Conservation (phyloP, 2,329 filamentous ascomycete species). For the Malbranchea cinnamomea region DNA sequence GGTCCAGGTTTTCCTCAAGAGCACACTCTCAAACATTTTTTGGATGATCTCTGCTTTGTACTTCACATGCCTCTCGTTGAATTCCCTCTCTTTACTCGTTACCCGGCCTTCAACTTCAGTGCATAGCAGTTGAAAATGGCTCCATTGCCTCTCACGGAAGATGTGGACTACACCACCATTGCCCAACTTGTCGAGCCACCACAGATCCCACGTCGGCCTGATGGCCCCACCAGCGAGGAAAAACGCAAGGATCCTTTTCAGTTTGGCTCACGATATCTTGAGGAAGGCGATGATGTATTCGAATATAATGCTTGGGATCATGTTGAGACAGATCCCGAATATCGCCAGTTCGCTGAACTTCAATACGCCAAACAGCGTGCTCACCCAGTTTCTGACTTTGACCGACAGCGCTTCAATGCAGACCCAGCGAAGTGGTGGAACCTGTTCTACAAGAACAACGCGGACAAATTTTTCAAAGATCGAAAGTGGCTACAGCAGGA, state of each 20-base stretch:
- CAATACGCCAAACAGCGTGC: slow-evolving; percentile 77
- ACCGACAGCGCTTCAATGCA: slow-evolving; percentile 76
- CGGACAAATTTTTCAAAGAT: slow-evolving; percentile 96
- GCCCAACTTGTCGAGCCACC: slow-evolving; percentile 32
- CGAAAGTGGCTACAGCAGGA: slow-evolving; percentile 95
- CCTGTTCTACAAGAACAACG: slow-evolving; percentile 94
- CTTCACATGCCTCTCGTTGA: too few species aligned
- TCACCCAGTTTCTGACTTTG: slow-evolving; percentile 80
- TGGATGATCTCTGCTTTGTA: too few species aligned
- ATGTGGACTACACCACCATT: slow-evolving; percentile 17
- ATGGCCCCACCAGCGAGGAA: slow-evolving; percentile 54
- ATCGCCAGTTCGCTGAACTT: slow-evolving; percentile 68
- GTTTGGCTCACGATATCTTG: slow-evolving; percentile 79
- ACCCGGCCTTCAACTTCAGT: neutral
- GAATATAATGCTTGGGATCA: slow-evolving; percentile 99
- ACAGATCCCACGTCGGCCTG: slow-evolving; percentile 47
- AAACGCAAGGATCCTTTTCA: slow-evolving; percentile 89
- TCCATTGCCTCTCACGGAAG: slow-evolving; percentile 11
- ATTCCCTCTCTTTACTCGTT: too few species aligned
- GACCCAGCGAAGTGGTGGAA: slow-evolving; percentile 97
- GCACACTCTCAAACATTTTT: too few species aligned
- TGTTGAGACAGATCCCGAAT: slow-evolving; percentile 79
- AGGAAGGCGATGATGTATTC: slow-evolving; percentile 77
- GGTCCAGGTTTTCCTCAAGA: too few species aligned
- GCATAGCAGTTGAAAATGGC: slow-evolving; percentile 7